These are phyloP conservation scores for Aspergillus hortae DNA, from an alignment of 2,329 filamentous ascomycete species.

Conservation along the genomic window DNA sequence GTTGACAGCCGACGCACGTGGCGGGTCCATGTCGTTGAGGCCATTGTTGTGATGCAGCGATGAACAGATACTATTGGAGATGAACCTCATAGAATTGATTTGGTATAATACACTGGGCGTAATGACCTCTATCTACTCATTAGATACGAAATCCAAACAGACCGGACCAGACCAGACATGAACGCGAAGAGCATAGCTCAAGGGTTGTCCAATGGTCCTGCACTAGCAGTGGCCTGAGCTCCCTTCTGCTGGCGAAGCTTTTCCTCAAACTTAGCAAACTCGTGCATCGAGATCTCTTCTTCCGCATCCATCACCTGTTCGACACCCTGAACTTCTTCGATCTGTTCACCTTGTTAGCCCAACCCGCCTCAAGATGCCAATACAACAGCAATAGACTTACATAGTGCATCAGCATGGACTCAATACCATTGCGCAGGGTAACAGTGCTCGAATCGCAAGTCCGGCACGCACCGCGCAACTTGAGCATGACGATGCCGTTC, in stretches of 20 bases:
- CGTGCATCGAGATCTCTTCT: conserved; percentile 40
- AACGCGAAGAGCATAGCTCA: conserved; percentile 12
- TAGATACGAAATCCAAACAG: conserved; percentile 2
- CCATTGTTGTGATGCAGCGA: background rate
- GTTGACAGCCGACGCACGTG: background rate
- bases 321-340: background rate
- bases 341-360: background rate
- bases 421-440: conserved; percentile 94
- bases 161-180: background rate
- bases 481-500: conserved; percentile 77
- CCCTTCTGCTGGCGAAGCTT: conserved; percentile 63
- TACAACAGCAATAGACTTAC: conserved; percentile 51
- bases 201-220: conserved; percentile 51
- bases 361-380: background rate
- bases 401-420: conserved; percentile 97
- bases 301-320: background rate
- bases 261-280: conserved; percentile 95
- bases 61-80: background rate
- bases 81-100: background rate
- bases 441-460: conserved; percentile 97
- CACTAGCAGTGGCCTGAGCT: conserved; percentile 47
- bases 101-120: background rate
- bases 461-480: conserved; percentile 86
- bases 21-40: background rate
- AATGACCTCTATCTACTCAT: conserved; percentile 1